Conservation (phyloP, 345 rosid species). For the Conringia planisiliqua region DNA sequence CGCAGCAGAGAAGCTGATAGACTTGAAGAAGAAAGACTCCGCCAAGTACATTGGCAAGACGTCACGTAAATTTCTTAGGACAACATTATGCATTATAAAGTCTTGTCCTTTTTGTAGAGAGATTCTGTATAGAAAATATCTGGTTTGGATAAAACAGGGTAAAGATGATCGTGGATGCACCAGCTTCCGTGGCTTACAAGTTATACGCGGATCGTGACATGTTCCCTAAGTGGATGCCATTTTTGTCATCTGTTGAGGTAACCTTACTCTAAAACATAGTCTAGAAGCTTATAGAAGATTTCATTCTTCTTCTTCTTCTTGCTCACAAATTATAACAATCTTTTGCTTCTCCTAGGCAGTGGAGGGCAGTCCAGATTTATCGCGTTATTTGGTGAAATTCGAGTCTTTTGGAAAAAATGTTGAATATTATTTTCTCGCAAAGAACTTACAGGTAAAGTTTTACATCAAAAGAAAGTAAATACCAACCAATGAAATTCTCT, state of each 20-base stretch:
- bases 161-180: slow-evolving; percentile 27
- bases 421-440: slow-evolving; percentile 34
- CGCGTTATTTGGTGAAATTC: slow-evolving; percentile 26
- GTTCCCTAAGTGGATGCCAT: slow-evolving; percentile 37
- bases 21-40: slow-evolving; percentile 9
- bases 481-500: not conserved
- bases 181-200: slow-evolving; percentile 37
- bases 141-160: slow-evolving; percentile 16
- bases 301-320: not conserved
- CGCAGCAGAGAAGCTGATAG: slow-evolving; percentile 13
- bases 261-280: not conserved
- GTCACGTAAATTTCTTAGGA: slow-evolving; percentile 22
- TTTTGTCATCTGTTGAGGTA: slow-evolving; percentile 38
- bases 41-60: slow-evolving; percentile 24
- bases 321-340: not conserved
- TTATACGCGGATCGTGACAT: slow-evolving; percentile 31
- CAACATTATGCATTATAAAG: not conserved
- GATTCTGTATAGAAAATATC: not conserved
- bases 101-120: not conserved
- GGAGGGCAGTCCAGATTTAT: slow-evolving; percentile 29
- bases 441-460: slow-evolving; percentile 16
- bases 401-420: slow-evolving; percentile 27
- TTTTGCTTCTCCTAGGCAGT: slow-evolving; percentile 16
- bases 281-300: not conserved
- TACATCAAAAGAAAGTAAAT: not conserved